These are phyloP conservation scores for Sideroxylon spinosum DNA, from an alignment of 179 eudicot genomes.

Conservation along the genomic window DNA sequence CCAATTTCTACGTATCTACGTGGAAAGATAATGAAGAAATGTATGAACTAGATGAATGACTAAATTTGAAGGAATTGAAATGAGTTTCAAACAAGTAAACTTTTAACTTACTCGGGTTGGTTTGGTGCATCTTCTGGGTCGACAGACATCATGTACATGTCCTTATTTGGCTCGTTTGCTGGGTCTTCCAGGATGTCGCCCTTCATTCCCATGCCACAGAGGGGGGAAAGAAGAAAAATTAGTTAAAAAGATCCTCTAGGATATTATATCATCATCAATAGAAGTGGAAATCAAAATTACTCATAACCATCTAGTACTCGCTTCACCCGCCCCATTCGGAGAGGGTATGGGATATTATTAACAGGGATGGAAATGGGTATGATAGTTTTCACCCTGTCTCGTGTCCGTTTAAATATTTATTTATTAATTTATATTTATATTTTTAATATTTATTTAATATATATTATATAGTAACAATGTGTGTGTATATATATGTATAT, in stretches of 20 bases:
- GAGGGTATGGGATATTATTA: too few species aligned
- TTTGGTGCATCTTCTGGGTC: constrained; percentile 91
- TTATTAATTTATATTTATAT: too few species aligned
- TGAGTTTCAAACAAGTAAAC: constrained; percentile 15
- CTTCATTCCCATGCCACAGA: constrained; percentile 28
- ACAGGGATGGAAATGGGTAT: too few species aligned
- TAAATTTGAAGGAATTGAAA: background rate
- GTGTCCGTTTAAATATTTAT: too few species aligned
- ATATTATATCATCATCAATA: background rate
- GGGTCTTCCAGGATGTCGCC: constrained; percentile 97
- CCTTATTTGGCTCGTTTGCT: constrained; percentile 85
- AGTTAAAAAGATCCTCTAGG: background rate
- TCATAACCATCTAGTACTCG: too few species aligned
- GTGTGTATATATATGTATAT: too few species aligned
- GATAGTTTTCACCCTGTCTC: too few species aligned
- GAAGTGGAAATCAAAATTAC: too few species aligned
- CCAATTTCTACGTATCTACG: constrained; percentile 75
- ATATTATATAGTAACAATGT: too few species aligned
- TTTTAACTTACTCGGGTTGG: constrained; percentile 56
- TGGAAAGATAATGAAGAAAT: background rate
- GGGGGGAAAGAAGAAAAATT: background rate
- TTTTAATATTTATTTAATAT: too few species aligned
- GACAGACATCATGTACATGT: constrained; percentile 87
- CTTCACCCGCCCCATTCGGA: too few species aligned
- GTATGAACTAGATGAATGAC: background rate